Conservation (phyloP, 1,139 yeast genomes). For the Scheffersomyces lignicola region DNA sequence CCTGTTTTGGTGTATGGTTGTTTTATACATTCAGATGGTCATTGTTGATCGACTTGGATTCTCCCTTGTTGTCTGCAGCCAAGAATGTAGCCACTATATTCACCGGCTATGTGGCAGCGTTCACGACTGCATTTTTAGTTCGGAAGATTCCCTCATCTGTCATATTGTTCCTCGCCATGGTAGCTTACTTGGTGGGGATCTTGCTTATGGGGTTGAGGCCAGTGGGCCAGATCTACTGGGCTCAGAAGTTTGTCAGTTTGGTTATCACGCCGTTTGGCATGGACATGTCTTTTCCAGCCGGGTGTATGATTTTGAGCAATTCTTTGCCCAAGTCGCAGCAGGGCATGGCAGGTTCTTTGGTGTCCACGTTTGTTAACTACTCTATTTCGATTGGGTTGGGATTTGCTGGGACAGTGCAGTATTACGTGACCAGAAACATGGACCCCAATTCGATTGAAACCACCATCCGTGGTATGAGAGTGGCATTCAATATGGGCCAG, state of each 20-base stretch:
- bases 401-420: constrained; percentile 61
- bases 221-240: constrained; percentile 51
- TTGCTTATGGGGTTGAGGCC: constrained; percentile 47
- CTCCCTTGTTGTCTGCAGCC: constrained; percentile 39
- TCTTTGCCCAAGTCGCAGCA: constrained; percentile 56
- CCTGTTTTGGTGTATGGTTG: constrained; percentile 61
- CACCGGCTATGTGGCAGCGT: constrained; percentile 49
- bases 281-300: constrained; percentile 70
- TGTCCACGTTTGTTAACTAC: constrained; percentile 61
- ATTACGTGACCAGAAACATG: constrained; percentile 35
- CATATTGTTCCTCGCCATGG: constrained; percentile 47
- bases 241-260: constrained; percentile 49
- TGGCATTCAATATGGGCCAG: constrained; percentile 49
- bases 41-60: constrained; percentile 25
- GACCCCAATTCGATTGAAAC: constrained; percentile 23
- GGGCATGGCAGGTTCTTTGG: constrained; percentile 66
- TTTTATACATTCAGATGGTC: constrained; percentile 44
- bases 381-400: constrained; percentile 66
- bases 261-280: constrained; percentile 57
- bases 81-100: constrained; percentile 39
- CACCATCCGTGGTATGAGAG: constrained; percentile 36
- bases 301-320: constrained; percentile 50
- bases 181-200: constrained; percentile 41
- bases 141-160: constrained; percentile 37
- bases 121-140: constrained; percentile 40